These are phyloP conservation scores for Jamesozyma rosinii DNA, from an alignment of 805 yeast genomes.

Conservation along the genomic window DNA sequence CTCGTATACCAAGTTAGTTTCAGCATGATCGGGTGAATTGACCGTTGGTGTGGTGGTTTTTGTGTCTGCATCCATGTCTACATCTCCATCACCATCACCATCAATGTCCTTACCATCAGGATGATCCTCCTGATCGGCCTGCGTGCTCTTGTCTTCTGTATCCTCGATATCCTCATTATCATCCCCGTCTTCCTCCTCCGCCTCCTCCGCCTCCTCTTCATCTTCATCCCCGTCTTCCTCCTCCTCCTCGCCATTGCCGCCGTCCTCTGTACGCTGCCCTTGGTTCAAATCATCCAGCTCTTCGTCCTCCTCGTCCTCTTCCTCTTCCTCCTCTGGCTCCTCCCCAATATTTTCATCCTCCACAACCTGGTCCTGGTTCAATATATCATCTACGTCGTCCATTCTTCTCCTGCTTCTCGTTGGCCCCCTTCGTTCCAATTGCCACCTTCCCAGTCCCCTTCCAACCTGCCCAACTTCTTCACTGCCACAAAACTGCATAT, in stretches of 20 bases:
- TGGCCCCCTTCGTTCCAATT: too few species aligned
- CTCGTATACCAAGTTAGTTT: slow-evolving; percentile 17
- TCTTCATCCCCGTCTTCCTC: slow-evolving; percentile 16
- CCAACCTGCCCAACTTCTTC: too few species aligned
- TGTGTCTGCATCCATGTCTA: slow-evolving; percentile 9
- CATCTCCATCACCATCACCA: not conserved
- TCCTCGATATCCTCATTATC: slow-evolving; percentile 17
- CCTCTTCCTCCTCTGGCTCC: slow-evolving; percentile 16
- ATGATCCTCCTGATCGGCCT: not conserved
- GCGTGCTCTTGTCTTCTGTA: slow-evolving; percentile 7
- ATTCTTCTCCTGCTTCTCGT: slow-evolving; percentile 4
- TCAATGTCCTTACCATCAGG: not conserved
- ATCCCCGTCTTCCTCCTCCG: slow-evolving; percentile 18
- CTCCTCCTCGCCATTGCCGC: slow-evolving; percentile 14
- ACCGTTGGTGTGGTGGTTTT: not conserved
- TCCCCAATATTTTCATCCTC: slow-evolving; percentile 22
- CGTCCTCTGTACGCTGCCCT: slow-evolving; percentile 14
- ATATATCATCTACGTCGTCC: slow-evolving; percentile 29
- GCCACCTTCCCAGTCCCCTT: too few species aligned
- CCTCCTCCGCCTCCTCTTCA: slow-evolving; percentile 13
- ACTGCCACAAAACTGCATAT: too few species aligned
- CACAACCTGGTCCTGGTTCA: slow-evolving; percentile 24
- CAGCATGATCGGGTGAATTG: not conserved
- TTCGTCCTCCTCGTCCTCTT: slow-evolving; percentile 24
- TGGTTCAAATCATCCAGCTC: slow-evolving; percentile 26